Evolutionary conservation across 495 filamentous ascomycete species (phyloP).

Genomic region (Penicillium soppii): DNA sequence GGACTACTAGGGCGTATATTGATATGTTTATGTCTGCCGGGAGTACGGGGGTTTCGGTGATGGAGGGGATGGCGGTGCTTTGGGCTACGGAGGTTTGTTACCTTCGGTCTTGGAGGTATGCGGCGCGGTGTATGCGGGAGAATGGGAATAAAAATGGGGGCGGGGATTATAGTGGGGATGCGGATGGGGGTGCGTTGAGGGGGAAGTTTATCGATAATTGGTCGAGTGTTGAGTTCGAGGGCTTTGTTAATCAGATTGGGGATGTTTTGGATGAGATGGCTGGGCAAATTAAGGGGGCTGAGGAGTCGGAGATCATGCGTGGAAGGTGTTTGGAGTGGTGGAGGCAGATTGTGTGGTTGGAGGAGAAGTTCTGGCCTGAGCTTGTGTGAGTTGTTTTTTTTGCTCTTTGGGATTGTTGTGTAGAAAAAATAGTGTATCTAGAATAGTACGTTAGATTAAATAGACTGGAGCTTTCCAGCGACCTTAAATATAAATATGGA

Average conservation of each 20-base stretch:
- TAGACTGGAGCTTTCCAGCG: no score
- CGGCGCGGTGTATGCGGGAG: slow-evolving; percentile 35
- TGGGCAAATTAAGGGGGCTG: slow-evolving; percentile 36
- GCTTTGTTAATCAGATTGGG: slow-evolving; percentile 50
- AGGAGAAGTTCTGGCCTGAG: slow-evolving; percentile 52
- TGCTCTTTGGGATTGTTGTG: no score
- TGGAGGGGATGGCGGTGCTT: slow-evolving; percentile 68
- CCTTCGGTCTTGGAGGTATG: slow-evolving; percentile 58
- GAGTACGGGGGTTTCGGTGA: slow-evolving; percentile 41
- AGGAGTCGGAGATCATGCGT: slow-evolving; percentile 30
- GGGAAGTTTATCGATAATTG: slow-evolving; percentile 66
- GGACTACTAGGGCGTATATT: slow-evolving; percentile 50
- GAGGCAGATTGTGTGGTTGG: slow-evolving; percentile 54
- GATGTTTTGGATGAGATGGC: slow-evolving; percentile 46
- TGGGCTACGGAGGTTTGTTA: slow-evolving; percentile 74
- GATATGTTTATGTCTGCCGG: slow-evolving; percentile 55
- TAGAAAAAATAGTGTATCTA: background rate
- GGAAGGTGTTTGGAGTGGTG: slow-evolving; percentile 44
- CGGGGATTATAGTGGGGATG: slow-evolving; percentile 31
- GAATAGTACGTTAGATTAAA: no score
- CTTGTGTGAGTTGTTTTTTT: slow-evolving; percentile 11
- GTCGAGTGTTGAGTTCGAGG: slow-evolving; percentile 57
- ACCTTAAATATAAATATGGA: no score
- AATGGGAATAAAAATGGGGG: background rate
- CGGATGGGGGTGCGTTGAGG: slow-evolving; percentile 61